Evolutionary conservation across 371 early-diverging fungal genomes (phyloP).

Genomic region (Syncephalastrum monosporum): DNA sequence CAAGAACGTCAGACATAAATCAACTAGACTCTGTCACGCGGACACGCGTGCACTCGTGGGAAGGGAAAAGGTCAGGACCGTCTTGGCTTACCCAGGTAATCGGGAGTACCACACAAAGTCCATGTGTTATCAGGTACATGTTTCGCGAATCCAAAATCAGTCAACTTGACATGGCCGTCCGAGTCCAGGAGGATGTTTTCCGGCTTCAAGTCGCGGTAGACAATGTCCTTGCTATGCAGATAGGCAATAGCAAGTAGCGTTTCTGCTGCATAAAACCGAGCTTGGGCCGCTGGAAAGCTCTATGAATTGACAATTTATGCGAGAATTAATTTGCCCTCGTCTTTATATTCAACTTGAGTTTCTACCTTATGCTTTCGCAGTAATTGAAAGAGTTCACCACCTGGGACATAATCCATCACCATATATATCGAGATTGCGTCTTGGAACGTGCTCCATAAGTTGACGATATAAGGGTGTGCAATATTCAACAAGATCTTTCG

Average conservation of each 20-base stretch:
- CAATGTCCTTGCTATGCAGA: constrained; percentile 83
- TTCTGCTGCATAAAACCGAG: constrained; percentile 81
- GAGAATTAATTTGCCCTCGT: background rate
- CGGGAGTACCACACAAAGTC: constrained; percentile 97
- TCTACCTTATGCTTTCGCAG: constrained; percentile 40
- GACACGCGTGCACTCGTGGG: background rate
- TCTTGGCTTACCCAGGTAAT: constrained; percentile 64
- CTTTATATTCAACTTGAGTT: background rate
- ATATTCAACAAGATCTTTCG: constrained; percentile 75
- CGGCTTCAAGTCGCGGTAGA: constrained; percentile 95
- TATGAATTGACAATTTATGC: no score
- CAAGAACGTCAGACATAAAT: background rate
- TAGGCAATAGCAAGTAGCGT: constrained; percentile 80
- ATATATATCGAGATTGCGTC: constrained; percentile 78
- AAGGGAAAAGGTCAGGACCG: constrained; percentile 76
- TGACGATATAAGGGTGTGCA: constrained; percentile 77
- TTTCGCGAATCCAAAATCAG: constrained; percentile 99
- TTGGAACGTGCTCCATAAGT: constrained; percentile 82
- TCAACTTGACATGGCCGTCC: constrained; percentile 93
- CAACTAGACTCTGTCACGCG: background rate
- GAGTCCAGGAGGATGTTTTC: constrained; percentile 90
- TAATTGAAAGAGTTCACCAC: constrained; percentile 87
- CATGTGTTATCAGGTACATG: constrained; percentile 60
- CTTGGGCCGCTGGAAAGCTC: constrained; percentile 51
- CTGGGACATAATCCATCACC: constrained; percentile 87